Conservation (phyloP, 2,329 filamentous ascomycete genomes). For the Harringtonia lauricola region DNA sequence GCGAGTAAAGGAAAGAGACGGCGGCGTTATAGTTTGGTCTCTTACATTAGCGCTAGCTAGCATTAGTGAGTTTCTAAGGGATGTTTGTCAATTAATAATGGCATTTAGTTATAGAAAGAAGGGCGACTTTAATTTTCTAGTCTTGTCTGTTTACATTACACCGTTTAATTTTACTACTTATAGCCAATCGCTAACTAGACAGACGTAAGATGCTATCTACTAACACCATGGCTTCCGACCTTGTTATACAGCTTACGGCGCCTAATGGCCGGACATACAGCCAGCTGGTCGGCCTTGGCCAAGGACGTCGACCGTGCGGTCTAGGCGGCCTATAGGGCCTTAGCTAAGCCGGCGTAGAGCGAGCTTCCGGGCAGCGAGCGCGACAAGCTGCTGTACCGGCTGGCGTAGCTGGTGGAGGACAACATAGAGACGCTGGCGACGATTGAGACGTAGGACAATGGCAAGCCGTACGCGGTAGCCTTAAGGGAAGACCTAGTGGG, state of each 20-base stretch:
- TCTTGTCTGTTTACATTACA: no score
- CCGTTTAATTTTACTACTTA: no score
- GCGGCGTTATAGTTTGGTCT: no score
- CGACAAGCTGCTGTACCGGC: constrained; percentile 26
- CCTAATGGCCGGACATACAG: not conserved
- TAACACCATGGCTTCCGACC: no score
- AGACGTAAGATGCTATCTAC: constrained; percentile 73
- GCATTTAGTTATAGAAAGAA: no score
- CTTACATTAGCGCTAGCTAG: no score
- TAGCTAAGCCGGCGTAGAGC: constrained; percentile 62
- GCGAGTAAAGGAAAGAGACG: no score
- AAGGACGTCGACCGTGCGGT: constrained; percentile 58
- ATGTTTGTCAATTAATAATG: no score
- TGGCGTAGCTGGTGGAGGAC: constrained; percentile 28
- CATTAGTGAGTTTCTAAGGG: no score
- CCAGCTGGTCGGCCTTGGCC: not conserved
- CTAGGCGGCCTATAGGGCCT: constrained; percentile 57
- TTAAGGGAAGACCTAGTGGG: constrained; percentile 28
- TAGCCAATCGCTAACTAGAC: no score
- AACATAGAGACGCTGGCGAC: constrained; percentile 17
- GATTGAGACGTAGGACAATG: constrained; percentile 28
- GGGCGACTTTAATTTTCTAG: no score
- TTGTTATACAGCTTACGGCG: not conserved
- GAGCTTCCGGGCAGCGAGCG: constrained; percentile 64
- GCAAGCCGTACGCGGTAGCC: constrained; percentile 22